These are phyloP conservation scores for Nelumbo lutea DNA, from an alignment of 164 flowering plant genomes.

Conservation along the genomic window DNA sequence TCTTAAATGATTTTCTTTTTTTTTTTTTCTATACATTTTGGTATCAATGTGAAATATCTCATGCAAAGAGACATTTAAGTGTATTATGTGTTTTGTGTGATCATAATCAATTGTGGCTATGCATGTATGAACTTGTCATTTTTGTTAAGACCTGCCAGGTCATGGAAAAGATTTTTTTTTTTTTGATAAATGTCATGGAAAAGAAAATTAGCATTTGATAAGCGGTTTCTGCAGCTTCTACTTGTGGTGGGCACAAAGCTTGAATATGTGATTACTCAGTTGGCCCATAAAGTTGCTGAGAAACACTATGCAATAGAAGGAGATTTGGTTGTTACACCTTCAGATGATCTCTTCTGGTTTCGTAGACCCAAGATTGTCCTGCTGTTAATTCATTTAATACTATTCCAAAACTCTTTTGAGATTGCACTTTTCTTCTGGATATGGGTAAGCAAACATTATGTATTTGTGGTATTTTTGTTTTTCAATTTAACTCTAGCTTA, in stretches of 20 bases:
- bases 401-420: slow-evolving; percentile 81
- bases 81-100: no score
- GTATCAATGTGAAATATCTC: no score
- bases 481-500: neutral
- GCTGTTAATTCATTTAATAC: slow-evolving; percentile 66
- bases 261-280: slow-evolving; percentile 63
- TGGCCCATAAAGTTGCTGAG: slow-evolving; percentile 50
- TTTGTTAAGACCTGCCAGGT: no score
- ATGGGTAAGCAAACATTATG: slow-evolving; percentile 35
- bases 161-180: no score
- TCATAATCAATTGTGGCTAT: no score
- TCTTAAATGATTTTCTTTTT: no score
- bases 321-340: slow-evolving; percentile 51
- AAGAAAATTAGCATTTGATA: neutral
- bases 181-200: no score
- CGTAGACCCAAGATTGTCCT: slow-evolving; percentile 56
- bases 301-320: slow-evolving; percentile 32
- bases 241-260: slow-evolving; percentile 84
- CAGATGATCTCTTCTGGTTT: slow-evolving; percentile 85
- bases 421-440: slow-evolving; percentile 90
- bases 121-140: no score
- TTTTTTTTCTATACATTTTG: no score
- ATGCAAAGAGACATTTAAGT: no score
- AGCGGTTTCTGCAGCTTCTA: slow-evolving; percentile 47
- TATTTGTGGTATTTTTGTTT: no score